A percentile compares a stretch with the other conserved stretches of the same genome.
Conservation (phyloP, 805 yeast genomes). For the Starmerella potacharoeniae region DNA sequence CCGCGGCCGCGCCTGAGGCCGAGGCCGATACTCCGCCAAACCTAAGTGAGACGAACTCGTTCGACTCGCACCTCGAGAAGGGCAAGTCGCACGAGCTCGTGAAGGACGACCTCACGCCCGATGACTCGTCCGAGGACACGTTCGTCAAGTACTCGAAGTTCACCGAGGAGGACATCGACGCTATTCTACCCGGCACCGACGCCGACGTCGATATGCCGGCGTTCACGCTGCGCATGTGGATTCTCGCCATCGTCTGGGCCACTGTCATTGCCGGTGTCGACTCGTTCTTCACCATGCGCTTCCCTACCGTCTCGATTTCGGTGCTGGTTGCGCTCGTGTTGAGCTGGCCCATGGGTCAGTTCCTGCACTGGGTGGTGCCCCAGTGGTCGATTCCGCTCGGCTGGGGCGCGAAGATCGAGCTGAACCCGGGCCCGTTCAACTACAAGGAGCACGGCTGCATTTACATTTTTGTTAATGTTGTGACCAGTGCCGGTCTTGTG, state of each 20-base stretch:
- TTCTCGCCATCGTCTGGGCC: conserved; percentile 42
- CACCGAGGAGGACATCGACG: conserved; percentile 11
- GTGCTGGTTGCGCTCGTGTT: conserved; percentile 48
- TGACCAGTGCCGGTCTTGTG: conserved; percentile 27
- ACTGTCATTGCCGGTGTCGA: conserved; percentile 50
- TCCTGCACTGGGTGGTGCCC: conserved; percentile 36
- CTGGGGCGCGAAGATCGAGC: conserved; percentile 28
- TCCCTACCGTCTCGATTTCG: conserved; percentile 43
- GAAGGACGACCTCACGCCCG: neutral
- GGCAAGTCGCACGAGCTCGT: neutral
- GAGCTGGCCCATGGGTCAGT: conserved; percentile 53
- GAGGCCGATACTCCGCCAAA: neutral
- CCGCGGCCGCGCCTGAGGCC: neutral
- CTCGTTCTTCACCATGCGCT: conserved; percentile 46
- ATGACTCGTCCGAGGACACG: neutral
- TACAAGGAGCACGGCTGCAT: conserved; percentile 53
- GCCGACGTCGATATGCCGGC: conserved; percentile 42
- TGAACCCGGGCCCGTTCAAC: conserved; percentile 56
- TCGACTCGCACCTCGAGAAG: neutral
- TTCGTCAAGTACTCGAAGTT: conserved; percentile 4
- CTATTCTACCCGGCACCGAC: conserved; percentile 13
- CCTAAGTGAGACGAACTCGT: neutral
- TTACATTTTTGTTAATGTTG: conserved; percentile 29
- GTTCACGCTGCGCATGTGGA: conserved; percentile 48
- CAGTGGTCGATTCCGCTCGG: conserved; percentile 18